Percentiles rank a stretch among this genome's conserved stretches.
These are phyloP conservation scores for Carex sylvatica DNA, from an alignment of 202 grass and related monocot genomes.

Conservation along the genomic window DNA sequence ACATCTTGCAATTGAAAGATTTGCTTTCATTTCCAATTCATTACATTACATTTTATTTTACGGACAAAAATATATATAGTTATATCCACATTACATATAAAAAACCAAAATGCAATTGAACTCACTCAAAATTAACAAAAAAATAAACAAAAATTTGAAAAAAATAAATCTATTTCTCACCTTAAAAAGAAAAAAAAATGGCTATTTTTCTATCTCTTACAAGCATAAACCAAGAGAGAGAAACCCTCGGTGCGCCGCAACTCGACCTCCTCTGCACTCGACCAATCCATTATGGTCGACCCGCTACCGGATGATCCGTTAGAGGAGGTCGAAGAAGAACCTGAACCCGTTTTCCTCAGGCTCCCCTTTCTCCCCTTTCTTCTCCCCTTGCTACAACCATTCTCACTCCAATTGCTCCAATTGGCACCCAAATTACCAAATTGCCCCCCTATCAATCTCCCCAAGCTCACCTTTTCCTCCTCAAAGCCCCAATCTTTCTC, in stretches of 20 bases:
- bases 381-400: constrained; percentile 52
- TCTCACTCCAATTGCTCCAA: constrained; percentile 81
- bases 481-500: constrained; percentile 48
- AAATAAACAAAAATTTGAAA: constrained; percentile 1
- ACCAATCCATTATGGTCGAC: constrained; percentile 93
- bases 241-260: constrained; percentile 63
- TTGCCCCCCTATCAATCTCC: constrained; percentile 36
- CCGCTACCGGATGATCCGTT: constrained; percentile 54
- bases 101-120: constrained; percentile 8
- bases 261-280: constrained; percentile 71
- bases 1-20: constrained; percentile 19
- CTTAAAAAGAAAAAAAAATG: not conserved
- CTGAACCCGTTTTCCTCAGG: constrained; percentile 36
- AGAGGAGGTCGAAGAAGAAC: constrained; percentile 66
- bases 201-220: constrained; percentile 52
- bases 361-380: constrained; percentile 39
- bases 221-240: constrained; percentile 86
- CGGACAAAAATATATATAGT: constrained; percentile 28
- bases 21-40: constrained; percentile 9
- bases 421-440: constrained; percentile 31
- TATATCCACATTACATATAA: constrained; percentile 20
- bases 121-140: not conserved
- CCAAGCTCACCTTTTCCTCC: constrained; percentile 30
- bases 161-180: constrained; percentile 1
- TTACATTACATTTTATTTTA: constrained; percentile 19